Evolutionary conservation across 495 filamentous ascomycete genomes (phyloP).

Genomic region (Ramalina peruviana): DNA sequence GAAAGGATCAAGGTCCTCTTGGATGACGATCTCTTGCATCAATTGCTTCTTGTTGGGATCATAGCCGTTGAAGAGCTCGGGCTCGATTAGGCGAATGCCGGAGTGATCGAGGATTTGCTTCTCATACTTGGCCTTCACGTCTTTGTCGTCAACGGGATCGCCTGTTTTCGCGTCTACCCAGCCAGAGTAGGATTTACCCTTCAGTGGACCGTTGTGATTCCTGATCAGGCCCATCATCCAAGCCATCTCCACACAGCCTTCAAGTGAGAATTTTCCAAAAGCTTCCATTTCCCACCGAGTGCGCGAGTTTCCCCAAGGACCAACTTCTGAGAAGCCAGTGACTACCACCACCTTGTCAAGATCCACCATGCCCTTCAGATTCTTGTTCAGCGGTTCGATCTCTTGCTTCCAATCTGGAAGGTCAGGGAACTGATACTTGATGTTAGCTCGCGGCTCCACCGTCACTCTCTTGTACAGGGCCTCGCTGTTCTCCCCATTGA

Average conservation of each 20-base stretch:
- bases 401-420: slow-evolving; percentile 86
- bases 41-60: slow-evolving; percentile 97
- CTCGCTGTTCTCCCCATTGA: slow-evolving; percentile 88
- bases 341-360: slow-evolving; percentile 95
- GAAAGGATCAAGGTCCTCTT: slow-evolving; percentile 94
- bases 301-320: slow-evolving; percentile 95
- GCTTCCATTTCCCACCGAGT: slow-evolving; percentile 99
- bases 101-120: slow-evolving; percentile 92
- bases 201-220: slow-evolving; percentile 96
- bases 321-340: slow-evolving; percentile 90
- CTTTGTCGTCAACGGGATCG: slow-evolving; percentile 95
- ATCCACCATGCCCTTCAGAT: slow-evolving; percentile 94
- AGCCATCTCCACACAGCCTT: slow-evolving; percentile 97
- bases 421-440: slow-evolving; percentile 88
- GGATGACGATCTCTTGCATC: slow-evolving; percentile 90
- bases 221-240: slow-evolving; percentile 99
- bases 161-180: slow-evolving; percentile 93
- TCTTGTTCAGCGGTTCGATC: slow-evolving; percentile 70
- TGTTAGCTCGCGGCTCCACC: slow-evolving; percentile 88
- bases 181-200: slow-evolving; percentile 89
- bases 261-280: slow-evolving; percentile 87
- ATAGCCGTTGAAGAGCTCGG: slow-evolving; percentile 92
- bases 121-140: slow-evolving; percentile 92
- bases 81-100: slow-evolving; percentile 94
- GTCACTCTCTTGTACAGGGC: slow-evolving; percentile 86